Evolutionary conservation across 1,139 yeast species (phyloP).

Genomic region (Pichia sp.): DNA sequence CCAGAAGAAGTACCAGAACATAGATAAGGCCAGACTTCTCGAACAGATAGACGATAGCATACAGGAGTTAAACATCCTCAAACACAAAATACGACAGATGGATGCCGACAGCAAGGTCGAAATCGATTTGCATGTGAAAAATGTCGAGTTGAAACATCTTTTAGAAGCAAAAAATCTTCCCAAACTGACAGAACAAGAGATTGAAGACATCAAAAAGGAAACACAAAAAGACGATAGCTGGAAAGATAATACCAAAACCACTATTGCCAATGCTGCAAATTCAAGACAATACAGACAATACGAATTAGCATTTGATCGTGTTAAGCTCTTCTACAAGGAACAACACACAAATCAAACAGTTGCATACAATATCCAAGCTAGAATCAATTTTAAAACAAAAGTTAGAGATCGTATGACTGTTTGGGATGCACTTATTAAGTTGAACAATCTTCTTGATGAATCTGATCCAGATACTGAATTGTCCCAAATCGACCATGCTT

Average conservation of each 20-base stretch:
- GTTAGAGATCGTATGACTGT: slow-evolving; percentile 62
- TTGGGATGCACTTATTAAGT: slow-evolving; percentile 68
- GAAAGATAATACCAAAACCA: slow-evolving; percentile 25
- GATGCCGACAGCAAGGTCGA: slow-evolving; percentile 11
- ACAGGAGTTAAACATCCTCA: slow-evolving; percentile 38
- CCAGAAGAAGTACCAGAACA: slow-evolving; percentile 24
- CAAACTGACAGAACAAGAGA: not conserved
- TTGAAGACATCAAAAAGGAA: not conserved
- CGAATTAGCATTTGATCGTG: slow-evolving; percentile 68
- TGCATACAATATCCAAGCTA: slow-evolving; percentile 68
- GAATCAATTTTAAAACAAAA: slow-evolving; percentile 68
- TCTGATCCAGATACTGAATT: slow-evolving; percentile 76
- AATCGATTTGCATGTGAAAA: slow-evolving; percentile 16
- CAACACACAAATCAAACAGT: slow-evolving; percentile 73
- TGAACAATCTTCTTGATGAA: slow-evolving; percentile 64
- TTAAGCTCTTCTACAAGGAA: slow-evolving; percentile 62
- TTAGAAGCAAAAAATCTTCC: not conserved
- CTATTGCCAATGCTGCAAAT: slow-evolving; percentile 24
- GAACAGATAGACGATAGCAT: slow-evolving; percentile 41
- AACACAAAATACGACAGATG: slow-evolving; percentile 27
- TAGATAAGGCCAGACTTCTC: slow-evolving; percentile 30
- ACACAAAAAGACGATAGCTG: slow-evolving; percentile 16
- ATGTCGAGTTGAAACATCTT: slow-evolving; percentile 4
- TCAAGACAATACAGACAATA: slow-evolving; percentile 55
- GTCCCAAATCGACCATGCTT: slow-evolving; percentile 72